These are phyloP conservation scores for Stygiomarasmius scandens DNA, from an alignment of 1,284 basidiomycete genomes.

Conservation along the genomic window DNA sequence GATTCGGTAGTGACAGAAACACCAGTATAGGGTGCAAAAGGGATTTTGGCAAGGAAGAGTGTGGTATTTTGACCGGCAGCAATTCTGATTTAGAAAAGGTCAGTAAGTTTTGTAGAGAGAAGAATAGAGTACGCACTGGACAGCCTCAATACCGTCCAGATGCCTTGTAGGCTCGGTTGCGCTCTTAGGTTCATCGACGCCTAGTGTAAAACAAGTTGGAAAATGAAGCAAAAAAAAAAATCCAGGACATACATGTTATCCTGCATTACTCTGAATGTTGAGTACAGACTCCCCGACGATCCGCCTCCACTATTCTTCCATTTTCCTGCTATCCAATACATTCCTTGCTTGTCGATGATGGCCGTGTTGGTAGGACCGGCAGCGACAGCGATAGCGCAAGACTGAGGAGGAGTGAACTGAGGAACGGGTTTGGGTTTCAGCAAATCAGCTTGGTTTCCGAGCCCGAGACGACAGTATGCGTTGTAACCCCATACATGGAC, in stretches of 20 bases:
- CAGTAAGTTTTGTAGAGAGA: neutral
- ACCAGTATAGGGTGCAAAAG: slow-evolving; percentile 33
- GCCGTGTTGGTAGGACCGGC: slow-evolving; percentile 79
- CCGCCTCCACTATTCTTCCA: slow-evolving; percentile 34
- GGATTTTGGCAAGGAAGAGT: slow-evolving; percentile 69
- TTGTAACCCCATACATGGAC: slow-evolving; percentile 91
- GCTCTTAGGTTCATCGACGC: slow-evolving; percentile 80
- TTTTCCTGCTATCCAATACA: slow-evolving; percentile 87
- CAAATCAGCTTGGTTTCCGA: slow-evolving; percentile 84
- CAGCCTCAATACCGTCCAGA: slow-evolving; percentile 74
- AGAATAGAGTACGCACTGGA: slow-evolving; percentile 51
- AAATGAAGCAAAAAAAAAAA: slow-evolving; percentile 45
- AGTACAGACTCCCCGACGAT: slow-evolving; percentile 4
- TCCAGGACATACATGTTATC: slow-evolving; percentile 16
- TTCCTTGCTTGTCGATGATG: slow-evolving; percentile 81
- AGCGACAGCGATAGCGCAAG: too few species aligned
- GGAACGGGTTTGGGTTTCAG: slow-evolving; percentile 79
- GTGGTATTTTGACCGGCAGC: slow-evolving; percentile 87
- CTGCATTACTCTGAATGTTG: slow-evolving; percentile 52
- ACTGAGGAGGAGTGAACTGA: slow-evolving; percentile 32
- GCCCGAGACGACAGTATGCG: slow-evolving; percentile 78
- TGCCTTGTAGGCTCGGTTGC: slow-evolving; percentile 83
- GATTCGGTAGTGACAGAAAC: too few species aligned
- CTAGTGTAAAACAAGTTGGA: slow-evolving; percentile 41
- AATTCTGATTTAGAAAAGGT: slow-evolving; percentile 49